These are phyloP conservation scores for Amaranthus palmeri DNA, from an alignment of 148 eudicot genomes.

Conservation along the genomic window DNA sequence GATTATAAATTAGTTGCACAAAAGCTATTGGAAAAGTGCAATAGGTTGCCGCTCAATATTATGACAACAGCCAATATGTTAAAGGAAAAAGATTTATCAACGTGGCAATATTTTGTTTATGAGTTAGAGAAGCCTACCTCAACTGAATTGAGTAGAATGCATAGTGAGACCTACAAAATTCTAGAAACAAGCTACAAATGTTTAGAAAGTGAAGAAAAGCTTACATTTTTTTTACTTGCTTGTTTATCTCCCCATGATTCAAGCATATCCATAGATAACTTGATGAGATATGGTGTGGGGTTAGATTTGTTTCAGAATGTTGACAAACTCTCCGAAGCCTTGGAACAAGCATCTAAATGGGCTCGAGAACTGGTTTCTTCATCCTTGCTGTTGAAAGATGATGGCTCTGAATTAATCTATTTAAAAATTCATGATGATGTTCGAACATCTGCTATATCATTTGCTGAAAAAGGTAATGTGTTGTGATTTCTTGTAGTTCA, in stretches of 20 bases:
- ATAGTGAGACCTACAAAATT: background rate
- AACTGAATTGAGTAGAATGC: background rate
- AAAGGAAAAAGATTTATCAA: background rate
- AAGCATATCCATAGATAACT: background rate
- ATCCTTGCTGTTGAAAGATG: background rate
- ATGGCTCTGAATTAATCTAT: background rate
- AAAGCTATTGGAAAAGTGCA: background rate
- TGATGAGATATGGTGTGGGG: conserved; percentile 4
- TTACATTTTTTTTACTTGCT: background rate
- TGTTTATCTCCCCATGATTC: conserved; percentile 3
- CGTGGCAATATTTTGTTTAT: background rate
- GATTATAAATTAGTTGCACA: background rate
- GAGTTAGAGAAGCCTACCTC: background rate
- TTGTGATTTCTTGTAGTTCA: too few species aligned
- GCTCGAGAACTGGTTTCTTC: background rate
- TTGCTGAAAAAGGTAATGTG: conserved; percentile 4
- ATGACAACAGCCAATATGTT: background rate
- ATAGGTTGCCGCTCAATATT: background rate
- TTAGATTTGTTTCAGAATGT: background rate
- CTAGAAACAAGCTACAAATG: background rate
- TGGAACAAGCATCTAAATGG: background rate
- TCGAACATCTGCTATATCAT: background rate
- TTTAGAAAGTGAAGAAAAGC: background rate
- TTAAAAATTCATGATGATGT: conserved; percentile 9
- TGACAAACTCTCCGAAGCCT: background rate